phyloP scores from a whole-genome alignment of 1,284 basidiomycete species.

The Trichosporon sp. region DNA sequence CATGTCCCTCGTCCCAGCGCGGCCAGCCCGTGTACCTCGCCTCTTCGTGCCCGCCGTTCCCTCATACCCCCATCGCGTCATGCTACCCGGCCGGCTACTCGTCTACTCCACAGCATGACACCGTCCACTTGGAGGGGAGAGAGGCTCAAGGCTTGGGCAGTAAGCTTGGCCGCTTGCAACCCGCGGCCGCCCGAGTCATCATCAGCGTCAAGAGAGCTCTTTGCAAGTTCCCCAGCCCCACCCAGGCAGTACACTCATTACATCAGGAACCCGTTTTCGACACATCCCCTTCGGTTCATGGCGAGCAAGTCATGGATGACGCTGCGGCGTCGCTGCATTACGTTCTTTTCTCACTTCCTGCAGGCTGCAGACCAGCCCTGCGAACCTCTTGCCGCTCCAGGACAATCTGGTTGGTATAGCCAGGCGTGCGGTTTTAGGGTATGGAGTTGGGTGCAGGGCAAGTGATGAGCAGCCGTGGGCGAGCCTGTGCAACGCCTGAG shows the following conservation, averaged over 20 bases:
- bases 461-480: neutral
- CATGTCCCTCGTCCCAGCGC: neutral
- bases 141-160: neutral
- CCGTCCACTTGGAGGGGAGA: neutral
- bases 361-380: neutral
- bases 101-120: neutral
- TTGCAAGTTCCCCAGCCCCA: neutral
- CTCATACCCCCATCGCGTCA: conserved; percentile 14
- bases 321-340: neutral
- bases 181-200: neutral
- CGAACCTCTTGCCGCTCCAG: conserved; percentile 1
- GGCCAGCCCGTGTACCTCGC: neutral
- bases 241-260: neutral
- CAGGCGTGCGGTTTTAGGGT: neutral
- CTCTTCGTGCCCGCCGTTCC: neutral
- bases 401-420: neutral
- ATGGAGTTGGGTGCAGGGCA: conserved; percentile 3
- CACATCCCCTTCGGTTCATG: neutral
- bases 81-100: neutral
- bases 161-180: too few species aligned
- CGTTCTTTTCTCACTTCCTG: neutral
- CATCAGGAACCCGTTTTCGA: conserved; percentile 2
- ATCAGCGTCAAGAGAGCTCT: neutral
- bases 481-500: too few species aligned
- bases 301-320: neutral